Conservation (phyloP, 2,329 filamentous ascomycete species). For the Fusarium musae region DNA sequence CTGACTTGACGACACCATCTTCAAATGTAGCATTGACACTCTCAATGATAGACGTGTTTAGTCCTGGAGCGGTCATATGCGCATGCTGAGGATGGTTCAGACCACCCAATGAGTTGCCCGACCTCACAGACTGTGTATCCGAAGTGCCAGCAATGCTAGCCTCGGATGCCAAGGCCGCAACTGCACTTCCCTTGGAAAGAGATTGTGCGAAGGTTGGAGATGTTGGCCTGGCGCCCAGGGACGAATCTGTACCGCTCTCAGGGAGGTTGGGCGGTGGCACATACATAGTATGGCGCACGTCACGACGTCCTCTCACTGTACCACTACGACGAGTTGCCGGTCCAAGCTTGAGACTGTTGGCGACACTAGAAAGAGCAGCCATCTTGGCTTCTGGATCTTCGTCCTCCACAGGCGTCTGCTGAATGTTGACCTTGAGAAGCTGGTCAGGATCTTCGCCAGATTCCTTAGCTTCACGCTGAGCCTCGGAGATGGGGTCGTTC, state of each 20-base stretch:
- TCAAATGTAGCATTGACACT: constrained; percentile 89
- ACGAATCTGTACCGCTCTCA: constrained; percentile 47
- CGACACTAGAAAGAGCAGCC: constrained; percentile 79
- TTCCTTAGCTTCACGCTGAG: constrained; percentile 70
- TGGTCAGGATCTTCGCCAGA: constrained; percentile 69
- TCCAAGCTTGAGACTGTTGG: constrained; percentile 74
- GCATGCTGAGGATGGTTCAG: constrained; percentile 80
- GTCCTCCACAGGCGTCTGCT: constrained; percentile 80
- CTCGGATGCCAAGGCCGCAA: constrained; percentile 71
- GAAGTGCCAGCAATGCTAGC: constrained; percentile 69
- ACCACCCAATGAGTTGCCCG: constrained; percentile 81
- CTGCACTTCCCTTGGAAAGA: constrained; percentile 52
- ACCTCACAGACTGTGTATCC: constrained; percentile 92
- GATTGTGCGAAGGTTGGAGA: constrained; percentile 41
- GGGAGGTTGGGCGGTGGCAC: constrained; percentile 63
- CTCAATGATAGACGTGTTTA: constrained; percentile 91
- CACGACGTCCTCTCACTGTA: constrained; percentile 86
- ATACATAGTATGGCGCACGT: constrained; percentile 92
- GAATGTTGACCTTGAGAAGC: constrained; percentile 82
- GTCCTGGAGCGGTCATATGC: constrained; percentile 80
- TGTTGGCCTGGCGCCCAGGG: constrained; percentile 26
- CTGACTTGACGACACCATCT: constrained; percentile 74
- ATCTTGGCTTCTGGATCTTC: constrained; percentile 79
- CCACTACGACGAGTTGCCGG: constrained; percentile 76
- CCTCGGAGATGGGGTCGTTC: constrained; percentile 76